Conservation (phyloP, 768 basidiomycete species). For the Kwoniella botswanensis region DNA sequence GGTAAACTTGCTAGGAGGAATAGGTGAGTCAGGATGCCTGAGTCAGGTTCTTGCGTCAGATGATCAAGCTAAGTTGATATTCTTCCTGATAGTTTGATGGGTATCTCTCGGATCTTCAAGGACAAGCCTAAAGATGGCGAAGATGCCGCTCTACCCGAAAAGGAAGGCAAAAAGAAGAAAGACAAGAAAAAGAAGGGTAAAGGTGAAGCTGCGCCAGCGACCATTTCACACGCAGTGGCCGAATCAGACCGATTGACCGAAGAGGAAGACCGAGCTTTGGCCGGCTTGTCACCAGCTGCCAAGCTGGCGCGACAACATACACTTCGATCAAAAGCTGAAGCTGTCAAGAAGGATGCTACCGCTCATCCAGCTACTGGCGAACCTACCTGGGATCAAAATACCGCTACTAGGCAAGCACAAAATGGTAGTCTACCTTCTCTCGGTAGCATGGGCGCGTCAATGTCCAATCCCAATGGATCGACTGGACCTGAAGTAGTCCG, state of each 20-base stretch:
- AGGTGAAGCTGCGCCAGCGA: slow-evolving; percentile 67
- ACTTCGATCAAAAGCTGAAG: slow-evolving; percentile 73
- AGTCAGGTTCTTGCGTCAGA: background rate
- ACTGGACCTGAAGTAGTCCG: slow-evolving; percentile 38
- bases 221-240: slow-evolving; percentile 79
- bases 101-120: slow-evolving; percentile 92
- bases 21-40: slow-evolving; percentile 45
- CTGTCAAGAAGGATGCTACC: slow-evolving; percentile 65
- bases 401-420: slow-evolving; percentile 54
- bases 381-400: slow-evolving; percentile 79
- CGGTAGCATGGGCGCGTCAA: slow-evolving; percentile 12
- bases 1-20: slow-evolving; percentile 87
- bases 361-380: slow-evolving; percentile 28
- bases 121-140: slow-evolving; percentile 67
- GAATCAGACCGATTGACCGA: slow-evolving; percentile 70
- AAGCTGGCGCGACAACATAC: slow-evolving; percentile 89
- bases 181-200: slow-evolving; percentile 62
- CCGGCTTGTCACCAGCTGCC: slow-evolving; percentile 85
- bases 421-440: slow-evolving; percentile 19
- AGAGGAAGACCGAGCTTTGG: slow-evolving; percentile 64
- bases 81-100: slow-evolving; percentile 67
- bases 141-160: slow-evolving; percentile 63
- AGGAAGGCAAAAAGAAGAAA: slow-evolving; percentile 56
- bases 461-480: background rate
- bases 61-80: background rate